Base-by-base conservation (phyloP, 257 asterid species). In the Nicotiana tabacum region DNA sequence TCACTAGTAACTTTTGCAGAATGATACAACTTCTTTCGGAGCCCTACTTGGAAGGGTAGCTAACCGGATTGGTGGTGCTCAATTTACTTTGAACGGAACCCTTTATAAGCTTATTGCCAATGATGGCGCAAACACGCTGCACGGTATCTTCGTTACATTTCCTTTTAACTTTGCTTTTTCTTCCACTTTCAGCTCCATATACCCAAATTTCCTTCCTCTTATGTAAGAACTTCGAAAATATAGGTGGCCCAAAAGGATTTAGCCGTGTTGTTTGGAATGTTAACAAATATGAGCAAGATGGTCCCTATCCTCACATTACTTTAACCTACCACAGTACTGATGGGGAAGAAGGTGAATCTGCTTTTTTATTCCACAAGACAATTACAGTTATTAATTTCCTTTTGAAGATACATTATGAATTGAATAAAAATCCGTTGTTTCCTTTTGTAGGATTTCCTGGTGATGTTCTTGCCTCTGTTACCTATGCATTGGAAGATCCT, bases 41-140 rank as follows among this genome's bases (percentile, higher is more conserved):
- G 84, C 86, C 27, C 70, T 87, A 58, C 84, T 87, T 17, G 89
- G 89, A 53, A 83, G 89, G 51, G 85, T 84, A 55, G 84, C 87
- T 1, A 84, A 78, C 27, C 70, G 83, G 55, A 86, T 86, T 72
- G 64, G 67, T 15, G 85, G 85, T 56, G 89, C 84, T 68, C 79
- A 82, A 32, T 85, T 85, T 79, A 69, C 83, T 2, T 3, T 82
- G 12, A 61, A 85, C 24, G 89, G 89, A 37, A 82, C 74, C 4
- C 27, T 7, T 5, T 84, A 87, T 78, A 84, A 82, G 55, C 69
- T 87, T 16, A 21, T 51, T 6, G 33, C 87, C 33, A 87, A 87
- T 82, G 83, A 80, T 17, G 87, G 87, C 9, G 51, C 29, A 18
- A 82, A 82, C 77, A 82, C 81, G 10, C 60, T 87, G 9, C 85